phyloP scores from a whole-genome alignment of 2,329 filamentous ascomycete genomes.

The Verticillium longisporum region DNA sequence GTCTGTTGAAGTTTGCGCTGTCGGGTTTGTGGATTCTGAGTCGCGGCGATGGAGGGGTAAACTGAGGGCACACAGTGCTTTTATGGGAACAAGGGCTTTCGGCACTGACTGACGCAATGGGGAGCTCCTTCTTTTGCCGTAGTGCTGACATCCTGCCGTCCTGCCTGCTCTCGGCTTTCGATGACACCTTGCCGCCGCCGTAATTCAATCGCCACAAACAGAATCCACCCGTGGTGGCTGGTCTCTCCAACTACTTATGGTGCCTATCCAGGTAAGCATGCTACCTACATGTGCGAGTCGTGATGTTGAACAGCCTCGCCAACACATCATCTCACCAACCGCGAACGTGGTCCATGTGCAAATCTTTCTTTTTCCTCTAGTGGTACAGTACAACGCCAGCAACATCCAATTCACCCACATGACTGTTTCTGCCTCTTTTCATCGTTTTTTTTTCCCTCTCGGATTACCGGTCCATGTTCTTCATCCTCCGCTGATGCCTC shows the following conservation, averaged over 20 bases:
- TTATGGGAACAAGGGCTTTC: neutral
- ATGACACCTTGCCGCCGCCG: neutral
- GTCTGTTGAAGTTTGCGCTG: too few relatives aligned
- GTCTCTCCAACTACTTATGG: too few relatives aligned
- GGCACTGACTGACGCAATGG: neutral
- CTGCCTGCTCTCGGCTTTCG: neutral
- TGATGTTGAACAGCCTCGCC: neutral
- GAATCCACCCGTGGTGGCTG: too few relatives aligned
- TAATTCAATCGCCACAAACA: neutral
- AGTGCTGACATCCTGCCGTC: neutral
- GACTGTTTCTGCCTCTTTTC: neutral
- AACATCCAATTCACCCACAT: neutral
- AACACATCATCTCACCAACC: neutral
- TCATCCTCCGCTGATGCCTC: neutral
- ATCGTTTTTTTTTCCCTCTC: neutral
- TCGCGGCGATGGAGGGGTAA: neutral
- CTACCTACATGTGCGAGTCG: neutral
- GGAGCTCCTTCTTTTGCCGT: neutral
- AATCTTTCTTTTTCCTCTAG: slow-evolving; percentile 4
- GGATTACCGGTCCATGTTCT: neutral
- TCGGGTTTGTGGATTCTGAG: too few relatives aligned
- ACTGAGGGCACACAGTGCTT: neutral
- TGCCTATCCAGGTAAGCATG: too few relatives aligned
- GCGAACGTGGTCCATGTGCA: neutral
- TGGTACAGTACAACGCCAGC: slow-evolving; percentile 7